Conservation (phyloP, 2,329 filamentous ascomycete genomes). For the Venturia effusa region DNA sequence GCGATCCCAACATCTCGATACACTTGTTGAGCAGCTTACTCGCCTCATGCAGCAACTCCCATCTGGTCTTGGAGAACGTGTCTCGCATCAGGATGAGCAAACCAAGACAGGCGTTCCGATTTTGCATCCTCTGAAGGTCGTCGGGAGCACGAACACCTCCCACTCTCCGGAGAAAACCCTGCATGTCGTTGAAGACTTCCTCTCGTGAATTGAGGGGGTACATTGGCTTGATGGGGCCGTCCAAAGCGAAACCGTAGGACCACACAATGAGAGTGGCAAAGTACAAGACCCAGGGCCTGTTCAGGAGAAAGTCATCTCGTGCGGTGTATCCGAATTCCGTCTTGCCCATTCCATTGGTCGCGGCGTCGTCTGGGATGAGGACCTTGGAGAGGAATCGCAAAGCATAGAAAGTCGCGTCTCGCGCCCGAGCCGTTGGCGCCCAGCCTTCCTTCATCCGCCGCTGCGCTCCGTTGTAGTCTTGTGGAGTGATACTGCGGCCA, state of each 20-base stretch:
- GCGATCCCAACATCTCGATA: constrained; percentile 45
- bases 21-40: constrained; percentile 71
- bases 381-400: constrained; percentile 83
- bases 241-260: constrained; percentile 86
- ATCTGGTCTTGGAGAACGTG: constrained; percentile 71
- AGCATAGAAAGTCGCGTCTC: constrained; percentile 88
- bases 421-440: constrained; percentile 78
- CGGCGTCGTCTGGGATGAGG: constrained; percentile 37
- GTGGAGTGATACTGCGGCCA: constrained; percentile 70
- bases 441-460: constrained; percentile 79
- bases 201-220: constrained; percentile 46
- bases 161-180: constrained; percentile 61
- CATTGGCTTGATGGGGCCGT: constrained; percentile 56
- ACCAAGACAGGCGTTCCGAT: constrained; percentile 74
- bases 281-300: constrained; percentile 91
- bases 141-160: constrained; percentile 64
- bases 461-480: constrained; percentile 70
- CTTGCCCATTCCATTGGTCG: constrained; percentile 20
- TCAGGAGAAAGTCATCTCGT: constrained; percentile 78
- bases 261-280: constrained; percentile 87
- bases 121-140: constrained; percentile 60
- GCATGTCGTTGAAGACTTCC: constrained; percentile 68
- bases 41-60: constrained; percentile 87
- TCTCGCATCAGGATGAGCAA: constrained; percentile 72
- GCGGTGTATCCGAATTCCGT: constrained; percentile 54